Conservation (phyloP, 1,139 yeast genomes). For the Lodderomyces orthopsilosis region DNA sequence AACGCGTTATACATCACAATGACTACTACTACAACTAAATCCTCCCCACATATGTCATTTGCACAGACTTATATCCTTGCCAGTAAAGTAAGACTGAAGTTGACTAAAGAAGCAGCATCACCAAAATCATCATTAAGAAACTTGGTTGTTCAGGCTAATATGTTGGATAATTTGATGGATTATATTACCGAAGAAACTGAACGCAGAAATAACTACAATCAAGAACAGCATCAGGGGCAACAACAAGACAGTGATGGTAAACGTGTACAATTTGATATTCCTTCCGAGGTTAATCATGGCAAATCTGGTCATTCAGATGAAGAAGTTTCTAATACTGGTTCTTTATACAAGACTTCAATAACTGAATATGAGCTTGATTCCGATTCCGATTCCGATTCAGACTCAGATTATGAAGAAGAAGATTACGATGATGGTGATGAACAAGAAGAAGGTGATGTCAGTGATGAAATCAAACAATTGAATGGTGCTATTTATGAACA, state of each 20-base stretch:
- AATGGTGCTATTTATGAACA: constrained; percentile 4
- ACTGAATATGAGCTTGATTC: constrained; percentile 38
- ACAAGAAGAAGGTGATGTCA: constrained; percentile 11
- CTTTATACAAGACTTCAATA: constrained; percentile 21
- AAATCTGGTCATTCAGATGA: constrained; percentile 1
- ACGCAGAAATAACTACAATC: constrained; percentile 18
- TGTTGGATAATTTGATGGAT: constrained; percentile 70
- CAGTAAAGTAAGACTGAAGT: constrained; percentile 63
- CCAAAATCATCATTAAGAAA: constrained; percentile 59
- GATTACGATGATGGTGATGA: constrained; percentile 11
- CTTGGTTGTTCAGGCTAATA: constrained; percentile 73
- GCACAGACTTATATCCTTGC: constrained; percentile 67
- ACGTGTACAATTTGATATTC: constrained; percentile 17
- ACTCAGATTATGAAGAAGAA: constrained; percentile 3
- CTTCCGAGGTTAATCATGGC: neutral
- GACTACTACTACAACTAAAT: neutral
- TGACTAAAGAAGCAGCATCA: constrained; percentile 62
- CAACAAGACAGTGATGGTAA: neutral
- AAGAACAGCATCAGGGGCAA: constrained; percentile 6
- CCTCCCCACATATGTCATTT: constrained; percentile 30
- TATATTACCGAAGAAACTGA: constrained; percentile 34
- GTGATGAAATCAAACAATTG: constrained; percentile 5
- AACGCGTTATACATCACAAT: too few species aligned
- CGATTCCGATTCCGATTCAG: constrained; percentile 22
- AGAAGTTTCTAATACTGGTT: constrained; percentile 4